Evolutionary conservation across 2,329 filamentous ascomycete species (phyloP), one percentile per base, ranked within the genome.

Genomic region (Phyllachora maydis): DNA sequence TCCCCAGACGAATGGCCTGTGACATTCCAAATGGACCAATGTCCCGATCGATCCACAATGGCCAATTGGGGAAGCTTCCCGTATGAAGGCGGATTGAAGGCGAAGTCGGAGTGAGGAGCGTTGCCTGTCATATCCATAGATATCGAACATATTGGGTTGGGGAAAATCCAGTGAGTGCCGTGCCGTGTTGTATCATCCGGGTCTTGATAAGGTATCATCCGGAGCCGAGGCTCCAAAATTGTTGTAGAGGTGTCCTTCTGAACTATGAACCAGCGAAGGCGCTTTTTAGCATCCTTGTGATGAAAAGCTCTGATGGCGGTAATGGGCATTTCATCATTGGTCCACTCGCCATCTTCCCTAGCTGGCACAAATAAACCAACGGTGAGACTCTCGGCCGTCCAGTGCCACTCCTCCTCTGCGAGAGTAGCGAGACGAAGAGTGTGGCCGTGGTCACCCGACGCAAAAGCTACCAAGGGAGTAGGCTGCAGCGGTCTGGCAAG

Each of bases 21-120:
- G 13, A 74, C 46, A 29, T 74, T 56, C 67, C 71, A 79, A 4
- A 79, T 42, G 20, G 52, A 67, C 76, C 75, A 83, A 27, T 50
- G 52, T 2, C 73, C 74, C 16, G 47, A 47, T 24, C 65, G 53
- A 35, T 82, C 71, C 11, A 82, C 51, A 14, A 81, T 50, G 10
- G 57, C 69, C 24, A 82, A 46, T 34, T 75, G 69, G 2, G 65
- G 58, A 10, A 52, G 46, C 28, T 54, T 63, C 40, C 47, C 62
- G 32, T 28, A 47, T 4, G 37, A 37, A 4, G 44, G 43, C 1
- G 71, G 63, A 31, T 70, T 72, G 39, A 82, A 76, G 0, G 61
- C 45, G 3, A 75, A 50, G 42, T 82, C 69, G 0, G 56, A 56
- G 34, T 77, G 69, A 1, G 53, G 38, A 15, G 44, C 47, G 2